Evolutionary conservation across 2,329 filamentous ascomycete species (phyloP).

Genomic region (Cordyceps cicadae): DNA sequence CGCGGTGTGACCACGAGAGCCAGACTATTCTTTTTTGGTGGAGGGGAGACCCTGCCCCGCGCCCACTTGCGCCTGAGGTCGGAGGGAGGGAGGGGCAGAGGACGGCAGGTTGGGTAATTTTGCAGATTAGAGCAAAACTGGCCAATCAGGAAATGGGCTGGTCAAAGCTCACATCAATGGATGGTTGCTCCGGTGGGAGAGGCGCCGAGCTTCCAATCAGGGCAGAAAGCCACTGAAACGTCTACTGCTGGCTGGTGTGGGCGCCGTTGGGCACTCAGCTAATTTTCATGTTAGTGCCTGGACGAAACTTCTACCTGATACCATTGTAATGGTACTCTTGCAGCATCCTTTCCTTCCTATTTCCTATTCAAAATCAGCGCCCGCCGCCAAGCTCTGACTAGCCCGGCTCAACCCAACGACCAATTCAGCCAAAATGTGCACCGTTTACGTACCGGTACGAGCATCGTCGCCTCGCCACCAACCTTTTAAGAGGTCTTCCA

Average conservation of each 20-base stretch:
- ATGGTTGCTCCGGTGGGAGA: not conserved
- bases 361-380: too few relatives aligned
- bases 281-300: too few relatives aligned
- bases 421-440: too few relatives aligned
- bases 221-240: not conserved
- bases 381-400: too few relatives aligned
- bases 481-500: too few relatives aligned
- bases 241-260: not conserved
- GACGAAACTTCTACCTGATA: too few relatives aligned
- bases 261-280: too few relatives aligned
- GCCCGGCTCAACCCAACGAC: too few relatives aligned
- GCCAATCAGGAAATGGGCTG: not conserved
- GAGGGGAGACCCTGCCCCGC: conserved; percentile 12
- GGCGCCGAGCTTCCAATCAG: not conserved
- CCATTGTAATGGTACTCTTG: too few relatives aligned
- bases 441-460: too few relatives aligned
- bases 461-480: too few relatives aligned
- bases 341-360: too few relatives aligned
- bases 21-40: conserved; percentile 9
- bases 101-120: not conserved
- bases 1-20: conserved; percentile 8
- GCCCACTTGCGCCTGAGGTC: not conserved
- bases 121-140: conserved; percentile 5
- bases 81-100: conserved; percentile 4
- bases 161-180: not conserved